Conservation (phyloP, 2,329 filamentous ascomycete species). For the Grosmannia clavigera region DNA sequence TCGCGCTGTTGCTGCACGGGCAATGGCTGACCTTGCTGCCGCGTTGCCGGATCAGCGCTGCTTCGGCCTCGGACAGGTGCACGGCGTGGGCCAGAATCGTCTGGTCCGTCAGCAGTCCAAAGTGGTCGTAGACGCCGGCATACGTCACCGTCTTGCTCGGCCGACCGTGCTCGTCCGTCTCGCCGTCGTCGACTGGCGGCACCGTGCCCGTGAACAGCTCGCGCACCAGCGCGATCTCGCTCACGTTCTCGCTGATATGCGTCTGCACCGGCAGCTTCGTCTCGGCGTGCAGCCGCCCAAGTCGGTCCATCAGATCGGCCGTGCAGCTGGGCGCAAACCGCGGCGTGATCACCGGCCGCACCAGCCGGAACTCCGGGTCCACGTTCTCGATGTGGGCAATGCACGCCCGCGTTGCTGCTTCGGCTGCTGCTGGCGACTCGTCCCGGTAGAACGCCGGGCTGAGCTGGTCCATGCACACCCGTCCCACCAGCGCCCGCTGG, state of each 20-base stretch:
- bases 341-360: conserved; percentile 71
- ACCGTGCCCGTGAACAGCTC: conserved; percentile 42
- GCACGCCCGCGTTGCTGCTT: conserved; percentile 42
- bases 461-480: conserved; percentile 86
- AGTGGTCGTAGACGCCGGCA: conserved; percentile 64
- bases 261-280: conserved; percentile 66
- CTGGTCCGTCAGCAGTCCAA: conserved; percentile 53
- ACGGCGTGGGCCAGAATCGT: conserved; percentile 83
- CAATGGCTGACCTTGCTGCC: conserved; percentile 69
- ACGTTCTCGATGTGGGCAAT: conserved; percentile 55
- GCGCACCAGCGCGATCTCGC: conserved; percentile 60
- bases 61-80: conserved; percentile 59
- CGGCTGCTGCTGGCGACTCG: conserved; percentile 43
- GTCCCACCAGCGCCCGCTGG: conserved; percentile 80
- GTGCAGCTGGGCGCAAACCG: conserved; percentile 55
- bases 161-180: not conserved
- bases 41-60: conserved; percentile 45
- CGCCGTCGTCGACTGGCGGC: conserved; percentile 18
- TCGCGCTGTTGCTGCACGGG: conserved; percentile 70
- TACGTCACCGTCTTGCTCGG: conserved; percentile 37
- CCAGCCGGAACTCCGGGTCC: conserved; percentile 51
- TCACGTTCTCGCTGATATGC: conserved; percentile 73
- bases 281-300: conserved; percentile 53
- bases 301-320: conserved; percentile 41
- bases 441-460: conserved; percentile 75